Evolutionary conservation across 1,284 basidiomycete species (phyloP), one percentile per base, ranked within the genome.

Genomic region (Mycena sp.): DNA sequence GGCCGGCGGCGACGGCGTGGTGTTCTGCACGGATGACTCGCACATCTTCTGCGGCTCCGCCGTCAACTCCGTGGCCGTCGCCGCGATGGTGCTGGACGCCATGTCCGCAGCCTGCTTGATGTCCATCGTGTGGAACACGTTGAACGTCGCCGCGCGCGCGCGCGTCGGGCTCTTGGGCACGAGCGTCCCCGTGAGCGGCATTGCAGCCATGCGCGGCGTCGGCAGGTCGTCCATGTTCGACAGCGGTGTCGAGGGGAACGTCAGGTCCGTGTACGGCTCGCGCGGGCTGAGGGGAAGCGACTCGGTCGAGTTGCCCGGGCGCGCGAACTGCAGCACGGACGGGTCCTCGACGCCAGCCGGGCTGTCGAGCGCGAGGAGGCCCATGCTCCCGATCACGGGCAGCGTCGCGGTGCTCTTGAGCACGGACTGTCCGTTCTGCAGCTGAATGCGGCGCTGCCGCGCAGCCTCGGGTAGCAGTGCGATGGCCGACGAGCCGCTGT

Each of bases 271-370:
- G 37, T 61, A 64, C 23, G 55, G 55, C 40, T 72, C 71, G 17
- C 67, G 65, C 30, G 63, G 70, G 58, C 64, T 67, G 28, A 78
- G 73, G 21, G 87, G 87, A 17, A 89, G 77, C 35, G 85, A 87
- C 71, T 91, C 90, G 16, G 90, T 91, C 35, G 87, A 89, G 63
- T 85, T 84, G 40, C 83, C 87, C 14, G 91, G 88, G 49, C 91
- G 84, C 17, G 87, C 89, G 76, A 92, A 90, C 19, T 78, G 81
- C 63, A 89, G 79, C 58, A 93, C 92, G 14, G 87, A 89, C 0
- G 84, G 84, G 72, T 93, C 85, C 67, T 84, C 83, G 4, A 29
- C 41, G 26, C 63, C 63, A 11, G 50, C 44, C 7, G 77, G 76
- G 57, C 78, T 80, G 44, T 80, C 78, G 17, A 77, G 72, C 16